phyloP scores from a whole-genome alignment of 345 rosid genomes.

The Raphanus sativus region DNA sequence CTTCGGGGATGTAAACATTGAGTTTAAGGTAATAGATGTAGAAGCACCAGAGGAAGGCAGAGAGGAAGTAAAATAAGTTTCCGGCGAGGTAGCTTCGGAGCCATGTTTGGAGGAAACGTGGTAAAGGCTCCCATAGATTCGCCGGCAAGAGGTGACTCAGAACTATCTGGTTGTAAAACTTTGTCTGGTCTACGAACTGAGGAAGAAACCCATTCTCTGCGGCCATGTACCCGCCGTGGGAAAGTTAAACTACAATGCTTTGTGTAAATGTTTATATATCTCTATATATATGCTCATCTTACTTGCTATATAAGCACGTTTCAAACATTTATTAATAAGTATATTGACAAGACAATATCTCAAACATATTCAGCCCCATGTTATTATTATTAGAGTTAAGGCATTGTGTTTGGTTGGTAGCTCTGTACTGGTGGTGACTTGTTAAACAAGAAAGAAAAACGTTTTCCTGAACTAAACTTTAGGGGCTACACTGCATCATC shows the following conservation, averaged over 20 bases:
- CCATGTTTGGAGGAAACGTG: constrained; percentile 80
- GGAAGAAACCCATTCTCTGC: constrained; percentile 38
- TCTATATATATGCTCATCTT: no score
- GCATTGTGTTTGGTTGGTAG: no score
- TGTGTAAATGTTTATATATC: no score
- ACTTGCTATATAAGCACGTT: no score
- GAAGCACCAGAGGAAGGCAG: constrained; percentile 88
- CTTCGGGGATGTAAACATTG: constrained; percentile 77
- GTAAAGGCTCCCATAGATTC: constrained; percentile 54
- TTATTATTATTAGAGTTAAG: no score
- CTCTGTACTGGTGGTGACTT: no score
- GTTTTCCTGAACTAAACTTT: no score
- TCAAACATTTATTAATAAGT: no score
- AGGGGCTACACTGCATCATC: no score
- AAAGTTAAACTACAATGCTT: background rate
- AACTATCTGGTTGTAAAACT: constrained; percentile 60
- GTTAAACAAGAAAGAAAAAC: no score
- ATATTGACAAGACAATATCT: no score
- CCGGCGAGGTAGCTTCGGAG: constrained; percentile 83
- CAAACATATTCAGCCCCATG: no score
- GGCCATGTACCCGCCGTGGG: background rate
- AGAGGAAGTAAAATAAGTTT: constrained; percentile 61
- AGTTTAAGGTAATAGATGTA: constrained; percentile 77
- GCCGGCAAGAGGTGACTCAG: constrained; percentile 53
- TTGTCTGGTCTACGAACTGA: constrained; percentile 50